A percentile compares a stretch with the other conserved stretches of the same genome.
Conservation (phyloP, 371 early-diverging fungal genomes). For the Mucor indicus region DNA sequence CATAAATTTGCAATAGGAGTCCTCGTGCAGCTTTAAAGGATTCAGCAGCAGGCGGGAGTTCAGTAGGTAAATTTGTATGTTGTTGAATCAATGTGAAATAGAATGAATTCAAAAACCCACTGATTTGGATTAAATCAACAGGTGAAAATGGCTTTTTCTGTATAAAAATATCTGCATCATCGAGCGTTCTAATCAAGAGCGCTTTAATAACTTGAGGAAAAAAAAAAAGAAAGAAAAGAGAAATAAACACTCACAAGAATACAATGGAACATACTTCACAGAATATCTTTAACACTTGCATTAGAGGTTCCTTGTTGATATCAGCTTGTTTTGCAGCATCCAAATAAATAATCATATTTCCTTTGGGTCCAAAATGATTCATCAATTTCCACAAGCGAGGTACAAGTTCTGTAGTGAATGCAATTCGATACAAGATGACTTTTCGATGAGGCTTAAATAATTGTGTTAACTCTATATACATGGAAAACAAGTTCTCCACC, state of each 20-base stretch:
- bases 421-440: conserved; percentile 56
- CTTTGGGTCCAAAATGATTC: conserved; percentile 58
- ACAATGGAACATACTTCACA: conserved; percentile 59
- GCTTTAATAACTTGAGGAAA: not conserved
- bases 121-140: conserved; percentile 50
- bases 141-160: conserved; percentile 56
- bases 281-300: conserved; percentile 58
- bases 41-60: conserved; percentile 26
- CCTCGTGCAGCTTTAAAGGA: conserved; percentile 59
- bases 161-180: conserved; percentile 80
- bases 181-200: conserved; percentile 52
- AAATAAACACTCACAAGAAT: conserved; percentile 45
- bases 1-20: conserved; percentile 73
- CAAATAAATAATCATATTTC: conserved; percentile 53
- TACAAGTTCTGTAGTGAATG: conserved; percentile 57
- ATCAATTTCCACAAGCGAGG: conserved; percentile 64
- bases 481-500: conserved; percentile 44
- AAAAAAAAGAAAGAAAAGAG: not conserved
- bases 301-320: conserved; percentile 58
- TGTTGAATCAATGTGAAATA: conserved; percentile 59
- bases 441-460: conserved; percentile 47
- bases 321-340: conserved; percentile 46
- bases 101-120: conserved; percentile 62
- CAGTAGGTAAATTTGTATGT: conserved; percentile 10
- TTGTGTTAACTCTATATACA: conserved; percentile 46